These are phyloP conservation scores for Schizochytrium sp. DNA, from an alignment of 108 stramenopile species.

Conservation along the genomic window DNA sequence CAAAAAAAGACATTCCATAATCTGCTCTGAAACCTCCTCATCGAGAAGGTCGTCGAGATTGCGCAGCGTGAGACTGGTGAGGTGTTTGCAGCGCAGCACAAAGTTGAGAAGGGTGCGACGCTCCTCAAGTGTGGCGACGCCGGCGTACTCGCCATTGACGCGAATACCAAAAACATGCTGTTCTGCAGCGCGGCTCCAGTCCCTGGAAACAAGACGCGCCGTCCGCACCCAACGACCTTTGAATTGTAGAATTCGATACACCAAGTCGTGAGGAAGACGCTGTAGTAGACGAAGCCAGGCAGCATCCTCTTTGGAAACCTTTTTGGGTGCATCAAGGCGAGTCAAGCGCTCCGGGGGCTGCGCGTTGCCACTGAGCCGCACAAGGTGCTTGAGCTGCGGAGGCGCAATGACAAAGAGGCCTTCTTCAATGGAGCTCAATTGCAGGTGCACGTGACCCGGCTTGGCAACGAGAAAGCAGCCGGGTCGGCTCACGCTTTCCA, in stretches of 20 bases:
- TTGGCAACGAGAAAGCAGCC: background rate
- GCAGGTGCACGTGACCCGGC: background rate
- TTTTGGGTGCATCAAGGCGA: background rate
- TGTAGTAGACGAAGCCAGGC: slow-evolving; percentile 1
- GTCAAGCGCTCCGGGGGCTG: background rate
- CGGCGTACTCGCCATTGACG: slow-evolving; percentile 3
- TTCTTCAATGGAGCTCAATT: background rate
- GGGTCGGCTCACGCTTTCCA: background rate
- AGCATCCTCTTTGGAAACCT: background rate
- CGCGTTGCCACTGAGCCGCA: background rate
- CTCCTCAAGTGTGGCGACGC: background rate
- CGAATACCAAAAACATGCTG: background rate
- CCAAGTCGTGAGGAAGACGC: background rate
- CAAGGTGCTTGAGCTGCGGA: background rate
- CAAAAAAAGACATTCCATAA: background rate
- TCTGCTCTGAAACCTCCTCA: background rate
- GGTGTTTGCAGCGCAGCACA: background rate
- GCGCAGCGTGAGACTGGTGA: background rate
- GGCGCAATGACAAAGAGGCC: background rate
- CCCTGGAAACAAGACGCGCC: background rate
- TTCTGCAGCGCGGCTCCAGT: background rate
- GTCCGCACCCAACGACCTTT: background rate
- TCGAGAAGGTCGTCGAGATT: background rate
- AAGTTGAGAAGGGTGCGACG: background rate
- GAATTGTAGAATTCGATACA: background rate